phyloP scores from a whole-genome alignment of 202 grass and related monocot species.

The Eragrostis tef region DNA sequence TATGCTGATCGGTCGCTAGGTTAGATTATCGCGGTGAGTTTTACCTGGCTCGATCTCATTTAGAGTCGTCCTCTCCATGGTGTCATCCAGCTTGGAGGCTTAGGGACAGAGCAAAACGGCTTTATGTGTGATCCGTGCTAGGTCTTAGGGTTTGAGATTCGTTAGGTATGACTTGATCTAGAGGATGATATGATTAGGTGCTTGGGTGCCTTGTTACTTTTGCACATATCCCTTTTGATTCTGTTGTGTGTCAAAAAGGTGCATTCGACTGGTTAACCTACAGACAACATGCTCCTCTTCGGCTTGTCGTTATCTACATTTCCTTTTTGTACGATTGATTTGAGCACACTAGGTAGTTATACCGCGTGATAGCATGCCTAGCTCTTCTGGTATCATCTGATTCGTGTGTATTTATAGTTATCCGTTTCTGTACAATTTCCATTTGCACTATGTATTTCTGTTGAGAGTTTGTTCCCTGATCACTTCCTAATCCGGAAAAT shows the following conservation, averaged over 20 bases:
- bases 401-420: neutral
- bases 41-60: slow-evolving; percentile 17
- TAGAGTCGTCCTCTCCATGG: slow-evolving; percentile 1
- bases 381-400: neutral
- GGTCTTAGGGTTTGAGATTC: slow-evolving; percentile 48
- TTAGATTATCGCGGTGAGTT: slow-evolving; percentile 16
- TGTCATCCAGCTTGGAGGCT: slow-evolving; percentile 18
- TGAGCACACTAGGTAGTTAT: too few relatives aligned
- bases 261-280: neutral
- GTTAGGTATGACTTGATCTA: slow-evolving; percentile 35
- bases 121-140: slow-evolving; percentile 44
- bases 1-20: slow-evolving; percentile 19
- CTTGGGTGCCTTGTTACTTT: slow-evolving; percentile 12
- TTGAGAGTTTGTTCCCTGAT: slow-evolving; percentile 10
- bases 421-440: too few relatives aligned
- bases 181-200: slow-evolving; percentile 29
- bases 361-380: neutral
- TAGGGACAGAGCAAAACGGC: neutral
- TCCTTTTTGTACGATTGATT: neutral
- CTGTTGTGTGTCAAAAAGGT: neutral
- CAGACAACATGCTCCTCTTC: neutral
- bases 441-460: slow-evolving; percentile 1
- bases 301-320: neutral
- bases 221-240: slow-evolving; percentile 31
- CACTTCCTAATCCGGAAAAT: neutral